Base-by-base conservation (phyloP, 176 grass and related monocot species). In the Echinochloa phyllopogon region DNA sequence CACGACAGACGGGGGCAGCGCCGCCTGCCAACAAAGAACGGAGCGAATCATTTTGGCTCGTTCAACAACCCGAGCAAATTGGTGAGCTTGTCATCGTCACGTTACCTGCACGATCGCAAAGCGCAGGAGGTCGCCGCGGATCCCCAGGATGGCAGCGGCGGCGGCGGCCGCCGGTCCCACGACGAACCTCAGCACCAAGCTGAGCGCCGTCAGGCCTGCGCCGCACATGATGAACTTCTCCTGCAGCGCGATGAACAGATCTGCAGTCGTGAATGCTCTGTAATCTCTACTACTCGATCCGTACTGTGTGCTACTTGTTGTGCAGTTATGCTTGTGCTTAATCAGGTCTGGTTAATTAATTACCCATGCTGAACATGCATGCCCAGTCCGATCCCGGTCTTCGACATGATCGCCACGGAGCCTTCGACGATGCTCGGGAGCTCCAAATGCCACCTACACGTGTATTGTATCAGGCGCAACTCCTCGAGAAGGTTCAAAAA, bases 341-440 rank as follows among this genome's bases (percentile, higher is more conserved):
- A 14, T 5, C n/a, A n/a, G n/a, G n/a, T 62, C 2, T 17, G 1
- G 51, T 0, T 17, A 68, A 43, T 8, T 73, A 11, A 27, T 80
- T 82, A 93, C 94, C 94, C 82, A 97, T 88, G 94, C 91, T 92
- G 63, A 97, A 97, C 94, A 97, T 94, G 42, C 94, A 97, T 94
- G 42, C 78, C 79, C 20, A 91, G 82, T 21, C 89, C 94, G 10
- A 90, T 79, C 0, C 91, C 94, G 8, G 91, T 86, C 72, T 37
- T 89, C 6, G 94, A 90, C 89, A 97, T 94, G 69, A 97, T 82
- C 84, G 77, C 14, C 50, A 97, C 78, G 5, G 91, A 97, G 10
- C 87, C 91, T 15, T 97, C 82, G 5, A 97, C 41, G 58, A 97
- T 87, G 69, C 69, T 70, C 29, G 94, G 94, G 76, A 93, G 89